Base-by-base conservation (phyloP, 169 alveolate species). In the Plasmodium berghei region DNA sequence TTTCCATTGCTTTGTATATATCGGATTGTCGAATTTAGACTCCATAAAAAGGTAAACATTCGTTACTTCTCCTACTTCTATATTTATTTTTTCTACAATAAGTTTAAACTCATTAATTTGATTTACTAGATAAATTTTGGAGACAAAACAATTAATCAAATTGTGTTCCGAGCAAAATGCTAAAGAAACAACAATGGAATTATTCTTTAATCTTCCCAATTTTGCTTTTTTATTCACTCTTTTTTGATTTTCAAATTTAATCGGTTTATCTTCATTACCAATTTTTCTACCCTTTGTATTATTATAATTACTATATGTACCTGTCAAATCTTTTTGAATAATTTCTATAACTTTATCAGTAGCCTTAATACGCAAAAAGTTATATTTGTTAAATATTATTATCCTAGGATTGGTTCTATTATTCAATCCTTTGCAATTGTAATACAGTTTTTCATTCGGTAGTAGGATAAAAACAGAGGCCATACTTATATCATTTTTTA, bases 381-480 rank as follows among this genome's bases (percentile, higher is more conserved):
- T 56, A 72, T 52, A 14, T 28, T 49, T 72, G 18, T 72, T 72
- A 52, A 54, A 52, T 28, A 72, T 26, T n/a, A 2, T 16, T 3
- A 72, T 34, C 42, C 3, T 28, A 5, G 59, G 14, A 16, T 72
- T 28, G 14, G 6, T 52, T 9, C 40, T 28, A 24, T 24, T 42
- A 48, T 16, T 8, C 28, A 77, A 62, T 55, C 90, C 90, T 8
- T 26, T 1, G 59, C 90, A 80, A n/a, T 18, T 59, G 55, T 67
- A 80, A 54, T 40, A 54, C 40, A 80, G 10, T 20, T 58, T 64
- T 59, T 80, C 90, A 58, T 48, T 72, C 9, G 72, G 71, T 10
- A 34, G 5, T 34, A 80, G 22, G 10, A 80, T 49, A 80, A 66
- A 80, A 45, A 80, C 46, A 28, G 83, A 22, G 54, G 85, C 28